Evolutionary conservation across 129 eudicot species (phyloP).

Genomic region (Lactuca saligna): DNA sequence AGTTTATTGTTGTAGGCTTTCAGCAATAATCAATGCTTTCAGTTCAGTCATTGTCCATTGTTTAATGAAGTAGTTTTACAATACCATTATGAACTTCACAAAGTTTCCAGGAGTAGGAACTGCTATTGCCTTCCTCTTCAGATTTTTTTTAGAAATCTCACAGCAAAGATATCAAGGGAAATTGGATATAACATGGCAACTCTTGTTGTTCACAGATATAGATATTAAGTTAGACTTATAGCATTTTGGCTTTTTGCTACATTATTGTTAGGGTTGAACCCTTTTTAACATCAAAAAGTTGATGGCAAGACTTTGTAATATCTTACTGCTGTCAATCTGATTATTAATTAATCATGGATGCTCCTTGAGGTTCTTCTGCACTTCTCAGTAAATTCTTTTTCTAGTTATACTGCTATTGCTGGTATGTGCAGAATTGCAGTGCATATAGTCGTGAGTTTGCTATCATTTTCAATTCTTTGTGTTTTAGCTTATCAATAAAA

Average conservation of each 20-base stretch:
- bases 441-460: conserved; percentile 5
- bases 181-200: neutral
- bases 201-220: neutral
- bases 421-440: neutral
- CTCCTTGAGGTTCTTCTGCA: no score
- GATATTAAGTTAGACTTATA: neutral
- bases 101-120: neutral
- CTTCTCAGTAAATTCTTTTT: no score
- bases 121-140: neutral
- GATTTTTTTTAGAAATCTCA: neutral
- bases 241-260: no score
- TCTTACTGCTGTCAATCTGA: no score
- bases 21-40: neutral
- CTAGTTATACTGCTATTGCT: neutral
- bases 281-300: neutral
- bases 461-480: neutral
- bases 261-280: neutral
- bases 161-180: neutral
- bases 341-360: no score
- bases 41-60: neutral
- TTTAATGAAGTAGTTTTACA: neutral
- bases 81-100: neutral
- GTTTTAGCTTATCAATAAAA: neutral
- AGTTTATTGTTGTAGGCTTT: conserved; percentile 6
- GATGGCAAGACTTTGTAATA: neutral